These are phyloP conservation scores for Aspergillus flavus DNA, from an alignment of 2,329 filamentous ascomycete genomes.

Conservation along the genomic window DNA sequence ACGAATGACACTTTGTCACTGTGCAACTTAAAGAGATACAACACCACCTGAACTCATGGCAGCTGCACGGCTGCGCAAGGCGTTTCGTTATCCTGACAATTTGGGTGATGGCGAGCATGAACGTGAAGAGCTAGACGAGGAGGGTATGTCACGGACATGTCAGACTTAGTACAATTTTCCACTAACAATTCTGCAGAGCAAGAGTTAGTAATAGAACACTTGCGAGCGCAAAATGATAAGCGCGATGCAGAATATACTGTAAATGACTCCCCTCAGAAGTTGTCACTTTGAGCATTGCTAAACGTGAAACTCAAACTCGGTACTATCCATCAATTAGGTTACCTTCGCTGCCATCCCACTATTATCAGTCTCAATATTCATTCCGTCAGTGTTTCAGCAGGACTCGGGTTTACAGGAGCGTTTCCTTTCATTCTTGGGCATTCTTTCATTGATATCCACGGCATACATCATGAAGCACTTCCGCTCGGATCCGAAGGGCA, in stretches of 20 bases:
- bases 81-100: slow-evolving; percentile 74
- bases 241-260: slow-evolving; percentile 46
- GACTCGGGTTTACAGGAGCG: slow-evolving; percentile 23
- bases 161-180: slow-evolving; percentile 4
- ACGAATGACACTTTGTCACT: not conserved
- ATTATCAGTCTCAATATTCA: slow-evolving; percentile 32
- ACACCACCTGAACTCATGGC: slow-evolving; percentile 43
- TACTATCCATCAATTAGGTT: slow-evolving; percentile 20
- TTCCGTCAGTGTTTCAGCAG: slow-evolving; percentile 33
- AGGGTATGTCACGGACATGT: slow-evolving; percentile 56
- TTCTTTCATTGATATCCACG: slow-evolving; percentile 41
- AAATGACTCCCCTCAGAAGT: slow-evolving; percentile 16
- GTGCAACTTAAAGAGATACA: not conserved
- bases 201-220: slow-evolving; percentile 41
- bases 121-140: slow-evolving; percentile 71
- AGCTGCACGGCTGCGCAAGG: slow-evolving; percentile 69
- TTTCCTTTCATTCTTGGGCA: slow-evolving; percentile 33
- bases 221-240: slow-evolving; percentile 40
- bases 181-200: slow-evolving; percentile 36
- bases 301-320: not conserved
- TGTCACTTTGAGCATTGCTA: not conserved
- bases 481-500: slow-evolving; percentile 31
- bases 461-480: slow-evolving; percentile 41
- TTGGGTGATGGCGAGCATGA: slow-evolving; percentile 56
- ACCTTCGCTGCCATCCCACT: slow-evolving; percentile 43